Evolutionary conservation across 495 filamentous ascomycete genomes (phyloP), one percentile per base, ranked within the genome.

Genomic region (Pyrenopolyporus hunteri): DNA sequence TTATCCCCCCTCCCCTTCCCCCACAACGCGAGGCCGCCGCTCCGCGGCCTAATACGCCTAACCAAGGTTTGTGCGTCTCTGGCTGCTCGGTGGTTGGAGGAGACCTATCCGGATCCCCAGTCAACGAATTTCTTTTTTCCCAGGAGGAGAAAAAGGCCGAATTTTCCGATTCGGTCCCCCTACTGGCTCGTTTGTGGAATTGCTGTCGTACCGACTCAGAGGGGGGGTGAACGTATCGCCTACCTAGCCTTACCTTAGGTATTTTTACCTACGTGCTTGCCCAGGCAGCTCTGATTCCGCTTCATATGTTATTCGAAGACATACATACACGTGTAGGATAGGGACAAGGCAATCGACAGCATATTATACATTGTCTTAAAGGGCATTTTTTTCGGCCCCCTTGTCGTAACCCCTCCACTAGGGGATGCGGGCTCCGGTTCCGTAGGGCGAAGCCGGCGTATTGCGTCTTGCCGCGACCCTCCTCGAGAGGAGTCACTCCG

Each of bases 361-460:
- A 56, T 52, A 47, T 46, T 50, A 50, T 59, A 59, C 62, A 66
- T 57, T 32, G 50, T 44, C 43, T 47, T 42, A n/a, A 4, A 36
- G 28, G 20, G 17, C 16, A 42, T 29, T 46, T 33, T 50, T 66
- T n/a, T n/a, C n/a, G 59, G 56, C 43, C 63, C 46, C 28, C 37
- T 42, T 33, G 56, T 44, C 46, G 36, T 52, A 60, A 50, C 46
- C n/a, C 63, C 45, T 59, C 57, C 63, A 59, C 63, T 60, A 66
- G 63, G 56, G 57, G 56, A 66, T 60, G 63, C 51, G 60, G 63
- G 55, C 46, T 60, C 33, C 40, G 50, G 55, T 52, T 20, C 63
- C 51, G 63, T 46, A 46, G 37, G 56, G 19, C 36, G 35, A 52
- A 57, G 36, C 47, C 50, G 51, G 44, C 63, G 63, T 66, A 66